These are phyloP conservation scores for Panicum miliaceum DNA, from an alignment of 176 grass and related monocot species.

Conservation along the genomic window DNA sequence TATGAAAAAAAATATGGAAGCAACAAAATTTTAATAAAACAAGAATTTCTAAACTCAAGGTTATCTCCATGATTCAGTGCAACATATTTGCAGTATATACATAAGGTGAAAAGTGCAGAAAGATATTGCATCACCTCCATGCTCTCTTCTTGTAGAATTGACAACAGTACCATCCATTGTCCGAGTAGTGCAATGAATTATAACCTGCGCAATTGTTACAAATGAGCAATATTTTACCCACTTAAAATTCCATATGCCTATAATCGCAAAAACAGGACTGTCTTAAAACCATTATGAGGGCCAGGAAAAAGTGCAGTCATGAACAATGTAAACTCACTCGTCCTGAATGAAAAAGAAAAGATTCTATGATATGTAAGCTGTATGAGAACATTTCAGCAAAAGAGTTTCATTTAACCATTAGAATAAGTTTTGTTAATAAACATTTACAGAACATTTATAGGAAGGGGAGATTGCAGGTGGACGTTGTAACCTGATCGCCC, in stretches of 20 bases:
- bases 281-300: background rate
- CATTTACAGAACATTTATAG: background rate
- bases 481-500: slow-evolving; percentile 72
- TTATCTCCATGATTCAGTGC: background rate
- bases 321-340: slow-evolving; percentile 21
- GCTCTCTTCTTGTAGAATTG: slow-evolving; percentile 80
- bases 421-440: background rate
- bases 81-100: slow-evolving; percentile 1
- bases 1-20: slow-evolving; percentile 2
- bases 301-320: background rate
- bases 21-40: background rate
- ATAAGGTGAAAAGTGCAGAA: slow-evolving; percentile 11
- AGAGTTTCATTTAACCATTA: background rate
- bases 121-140: slow-evolving; percentile 73
- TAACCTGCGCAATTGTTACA: slow-evolving; percentile 58
- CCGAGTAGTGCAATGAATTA: slow-evolving; percentile 86
- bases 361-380: background rate
- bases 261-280: background rate
- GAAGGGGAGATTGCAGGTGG: background rate
- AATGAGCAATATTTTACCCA: slow-evolving; percentile 19
- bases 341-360: background rate
- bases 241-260: background rate
- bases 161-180: slow-evolving; percentile 74
- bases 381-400: background rate
- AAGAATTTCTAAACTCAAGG: background rate